Conservation (phyloP, 73 alveolate genomes). For the Paramecium caudatum region DNA sequence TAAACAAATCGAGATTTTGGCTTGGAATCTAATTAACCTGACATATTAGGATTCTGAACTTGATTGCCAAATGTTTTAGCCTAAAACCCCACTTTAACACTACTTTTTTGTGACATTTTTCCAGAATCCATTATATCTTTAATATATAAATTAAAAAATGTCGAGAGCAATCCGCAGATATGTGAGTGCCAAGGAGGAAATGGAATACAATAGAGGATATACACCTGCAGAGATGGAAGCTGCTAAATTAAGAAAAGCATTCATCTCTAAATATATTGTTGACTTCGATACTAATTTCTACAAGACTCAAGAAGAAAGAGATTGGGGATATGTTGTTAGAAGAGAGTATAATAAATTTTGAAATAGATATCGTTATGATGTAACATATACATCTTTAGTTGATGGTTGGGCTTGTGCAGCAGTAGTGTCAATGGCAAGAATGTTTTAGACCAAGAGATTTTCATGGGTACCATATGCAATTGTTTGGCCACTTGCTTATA, state of each 20-base stretch:
- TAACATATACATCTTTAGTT: slow-evolving; percentile 80
- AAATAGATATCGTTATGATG: slow-evolving; percentile 83
- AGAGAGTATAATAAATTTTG: slow-evolving; percentile 78
- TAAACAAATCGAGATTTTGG: slow-evolving; percentile 35
- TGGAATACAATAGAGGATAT: slow-evolving; percentile 77
- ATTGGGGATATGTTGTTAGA: slow-evolving; percentile 91
- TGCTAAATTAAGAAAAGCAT: slow-evolving; percentile 74
- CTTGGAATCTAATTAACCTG: slow-evolving; percentile 24
- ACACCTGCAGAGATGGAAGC: slow-evolving; percentile 69
- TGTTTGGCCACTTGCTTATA: slow-evolving; percentile 79
- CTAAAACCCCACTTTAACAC: neutral
- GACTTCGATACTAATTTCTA: slow-evolving; percentile 76
- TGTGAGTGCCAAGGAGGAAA: slow-evolving; percentile 69
- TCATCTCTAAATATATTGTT: slow-evolving; percentile 73
- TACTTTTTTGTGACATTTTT: slow-evolving; percentile 2
- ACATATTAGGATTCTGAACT: slow-evolving; percentile 9
- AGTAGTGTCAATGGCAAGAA: slow-evolving; percentile 80
- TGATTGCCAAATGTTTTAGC: slow-evolving; percentile 4
- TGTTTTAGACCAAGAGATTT: slow-evolving; percentile 77
- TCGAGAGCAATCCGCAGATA: slow-evolving; percentile 76
- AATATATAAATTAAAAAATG: slow-evolving; percentile 56
- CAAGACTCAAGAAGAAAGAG: slow-evolving; percentile 89
- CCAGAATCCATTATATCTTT: neutral
- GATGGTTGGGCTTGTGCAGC: slow-evolving; percentile 84
- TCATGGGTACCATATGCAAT: slow-evolving; percentile 69